A percentile compares a stretch with the other conserved stretches of the same genome.
phyloP scores from a whole-genome alignment of 768 basidiomycete species.

The Tulasnella sp. region DNA sequence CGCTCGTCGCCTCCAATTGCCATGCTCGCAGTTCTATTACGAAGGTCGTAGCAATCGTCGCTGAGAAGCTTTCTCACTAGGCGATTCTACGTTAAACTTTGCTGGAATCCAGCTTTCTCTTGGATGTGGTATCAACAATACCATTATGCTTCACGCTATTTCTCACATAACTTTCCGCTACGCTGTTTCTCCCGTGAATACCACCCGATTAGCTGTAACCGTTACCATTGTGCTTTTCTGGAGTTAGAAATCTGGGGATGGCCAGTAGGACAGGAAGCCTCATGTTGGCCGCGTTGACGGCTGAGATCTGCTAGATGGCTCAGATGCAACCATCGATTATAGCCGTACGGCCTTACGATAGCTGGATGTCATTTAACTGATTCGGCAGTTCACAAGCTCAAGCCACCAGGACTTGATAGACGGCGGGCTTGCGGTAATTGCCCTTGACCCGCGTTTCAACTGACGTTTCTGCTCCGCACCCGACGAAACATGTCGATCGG shows the following conservation, averaged over 20 bases:
- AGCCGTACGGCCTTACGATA: not conserved
- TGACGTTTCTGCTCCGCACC: not conserved
- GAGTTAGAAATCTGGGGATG: not conserved
- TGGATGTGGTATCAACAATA: not conserved
- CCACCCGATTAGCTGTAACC: not conserved
- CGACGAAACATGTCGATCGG: not conserved
- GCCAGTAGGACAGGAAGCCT: not conserved
- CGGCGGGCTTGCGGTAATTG: not conserved
- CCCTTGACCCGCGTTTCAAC: not conserved
- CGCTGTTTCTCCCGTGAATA: not conserved
- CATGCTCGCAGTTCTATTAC: not conserved
- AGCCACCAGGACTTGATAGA: not conserved
- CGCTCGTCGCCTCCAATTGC: not conserved
- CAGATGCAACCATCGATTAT: not conserved
- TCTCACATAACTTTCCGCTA: not conserved
- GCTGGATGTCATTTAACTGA: not conserved
- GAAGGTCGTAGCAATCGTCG: not conserved
- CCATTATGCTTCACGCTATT: not conserved
- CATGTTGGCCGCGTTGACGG: not conserved
- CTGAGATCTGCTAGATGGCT: not conserved
- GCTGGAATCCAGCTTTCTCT: not conserved
- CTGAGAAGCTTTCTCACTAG: too few relatives aligned
- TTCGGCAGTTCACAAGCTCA: not conserved
- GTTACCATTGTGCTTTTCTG: not conserved
- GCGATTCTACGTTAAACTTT: not conserved